These are phyloP conservation scores for Zygoascus meyerae DNA, from an alignment of 1,139 yeast species.

Conservation along the genomic window DNA sequence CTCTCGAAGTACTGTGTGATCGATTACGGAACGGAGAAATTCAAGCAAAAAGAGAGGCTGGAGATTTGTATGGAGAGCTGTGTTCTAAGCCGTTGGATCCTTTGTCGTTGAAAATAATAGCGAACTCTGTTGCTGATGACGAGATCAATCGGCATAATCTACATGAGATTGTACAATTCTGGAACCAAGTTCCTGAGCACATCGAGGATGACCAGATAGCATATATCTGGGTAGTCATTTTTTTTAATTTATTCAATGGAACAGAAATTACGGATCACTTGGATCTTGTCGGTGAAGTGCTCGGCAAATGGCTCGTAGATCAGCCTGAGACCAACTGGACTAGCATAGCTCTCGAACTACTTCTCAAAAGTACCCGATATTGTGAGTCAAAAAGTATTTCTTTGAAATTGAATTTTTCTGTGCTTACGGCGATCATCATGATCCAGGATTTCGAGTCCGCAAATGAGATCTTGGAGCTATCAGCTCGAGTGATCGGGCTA, in stretches of 20 bases:
- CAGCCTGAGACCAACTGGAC: not conserved
- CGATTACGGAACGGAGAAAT: constrained; percentile 1
- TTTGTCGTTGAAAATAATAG: constrained; percentile 16
- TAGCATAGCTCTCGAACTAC: not conserved
- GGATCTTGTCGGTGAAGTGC: not conserved
- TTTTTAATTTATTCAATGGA: constrained; percentile 12
- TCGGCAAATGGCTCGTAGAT: constrained; percentile 1
- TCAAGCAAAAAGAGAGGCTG: not conserved
- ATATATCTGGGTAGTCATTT: constrained; percentile 3
- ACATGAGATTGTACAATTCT: constrained; percentile 1
- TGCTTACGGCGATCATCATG: not conserved
- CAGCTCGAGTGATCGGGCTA: constrained; percentile 6
- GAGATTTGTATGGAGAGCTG: not conserved
- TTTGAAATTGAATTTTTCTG: not conserved
- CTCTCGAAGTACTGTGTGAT: not conserved
- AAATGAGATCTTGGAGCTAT: constrained; percentile 12
- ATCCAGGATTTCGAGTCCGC: constrained; percentile 9
- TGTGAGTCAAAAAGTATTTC: not conserved
- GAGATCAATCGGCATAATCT: constrained; percentile 12
- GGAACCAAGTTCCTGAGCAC: not conserved
- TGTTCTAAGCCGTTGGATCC: not conserved
- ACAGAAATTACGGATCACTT: constrained; percentile 4
- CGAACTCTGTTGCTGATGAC: constrained; percentile 20
- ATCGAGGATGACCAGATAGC: not conserved
- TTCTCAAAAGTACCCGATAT: not conserved